phyloP scores from a whole-genome alignment of 768 basidiomycete genomes.

The Terana coerulea region DNA sequence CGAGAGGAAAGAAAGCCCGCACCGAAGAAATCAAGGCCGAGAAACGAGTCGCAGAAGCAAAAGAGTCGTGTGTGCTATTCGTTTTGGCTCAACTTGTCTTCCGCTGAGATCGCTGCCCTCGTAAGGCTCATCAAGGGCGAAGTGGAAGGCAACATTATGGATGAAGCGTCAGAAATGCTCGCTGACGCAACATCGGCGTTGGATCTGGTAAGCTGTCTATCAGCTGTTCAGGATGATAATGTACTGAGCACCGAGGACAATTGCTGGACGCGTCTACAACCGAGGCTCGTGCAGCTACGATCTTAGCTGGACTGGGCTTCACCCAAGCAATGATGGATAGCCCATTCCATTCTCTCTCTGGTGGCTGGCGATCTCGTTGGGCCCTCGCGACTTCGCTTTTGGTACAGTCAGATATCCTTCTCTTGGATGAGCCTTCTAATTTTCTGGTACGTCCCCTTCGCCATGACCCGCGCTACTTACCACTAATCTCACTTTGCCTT shows the following conservation, averaged over 20 bases:
- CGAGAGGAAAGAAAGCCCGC: constrained; percentile 16
- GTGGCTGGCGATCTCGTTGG: constrained; percentile 13
- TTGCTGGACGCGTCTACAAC: constrained; percentile 12
- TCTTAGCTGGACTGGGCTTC: constrained; percentile 11
- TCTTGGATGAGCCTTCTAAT: constrained; percentile 13
- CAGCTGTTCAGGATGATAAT: constrained; percentile 8
- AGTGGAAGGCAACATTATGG: constrained; percentile 1
- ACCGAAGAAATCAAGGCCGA: constrained; percentile 17
- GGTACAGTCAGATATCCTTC: constrained; percentile 11
- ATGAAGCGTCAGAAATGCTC: constrained; percentile 17
- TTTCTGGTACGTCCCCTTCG: constrained; percentile 5
- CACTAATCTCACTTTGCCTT: background rate
- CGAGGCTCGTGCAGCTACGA: constrained; percentile 8
- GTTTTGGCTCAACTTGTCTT: constrained; percentile 3
- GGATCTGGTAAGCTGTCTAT: constrained; percentile 15
- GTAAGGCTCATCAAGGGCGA: background rate
- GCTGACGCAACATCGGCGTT: constrained; percentile 18
- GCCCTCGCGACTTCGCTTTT: constrained; percentile 12
- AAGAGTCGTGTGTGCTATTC: constrained; percentile 4
- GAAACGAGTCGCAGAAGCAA: constrained; percentile 13
- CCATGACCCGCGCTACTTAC: background rate
- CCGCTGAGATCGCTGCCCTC: constrained; percentile 1
- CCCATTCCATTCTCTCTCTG: constrained; percentile 5
- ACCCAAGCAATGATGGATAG: constrained; percentile 11
- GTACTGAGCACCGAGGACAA: too few relatives aligned